These are phyloP conservation scores for Blastobotrys robertii DNA, from an alignment of 805 yeast genomes.

Conservation along the genomic window DNA sequence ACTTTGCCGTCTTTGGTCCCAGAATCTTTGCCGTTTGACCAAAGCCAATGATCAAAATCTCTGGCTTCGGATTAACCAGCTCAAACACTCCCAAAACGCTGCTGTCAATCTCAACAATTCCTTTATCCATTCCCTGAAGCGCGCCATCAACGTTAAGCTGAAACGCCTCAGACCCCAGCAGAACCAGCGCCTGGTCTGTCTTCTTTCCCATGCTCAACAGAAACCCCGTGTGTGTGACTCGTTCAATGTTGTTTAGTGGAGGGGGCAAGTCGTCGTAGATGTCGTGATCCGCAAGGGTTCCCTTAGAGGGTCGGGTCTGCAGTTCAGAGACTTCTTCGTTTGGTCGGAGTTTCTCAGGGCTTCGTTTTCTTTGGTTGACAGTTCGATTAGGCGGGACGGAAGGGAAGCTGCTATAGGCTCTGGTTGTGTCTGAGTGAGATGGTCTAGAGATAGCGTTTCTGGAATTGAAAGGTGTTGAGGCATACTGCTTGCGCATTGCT, in stretches of 20 bases:
- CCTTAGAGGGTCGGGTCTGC: conserved; percentile 17
- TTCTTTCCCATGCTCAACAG: conserved; percentile 46
- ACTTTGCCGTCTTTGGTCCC: conserved; percentile 42
- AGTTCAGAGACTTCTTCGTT: background rate
- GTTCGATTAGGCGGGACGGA: no score
- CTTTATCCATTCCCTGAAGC: conserved; percentile 38
- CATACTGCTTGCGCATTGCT: no score
- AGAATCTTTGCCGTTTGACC: conserved; percentile 58
- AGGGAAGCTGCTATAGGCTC: no score
- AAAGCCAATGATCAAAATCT: conserved; percentile 59
- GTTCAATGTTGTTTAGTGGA: conserved; percentile 43
- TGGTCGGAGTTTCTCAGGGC: conserved; percentile 2
- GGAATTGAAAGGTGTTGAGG: no score
- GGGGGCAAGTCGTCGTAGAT: conserved; percentile 34
- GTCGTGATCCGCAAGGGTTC: conserved; percentile 32
- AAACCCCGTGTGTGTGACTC: conserved; percentile 46
- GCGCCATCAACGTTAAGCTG: conserved; percentile 40
- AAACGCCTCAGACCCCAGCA: conserved; percentile 42
- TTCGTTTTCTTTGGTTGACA: background rate
- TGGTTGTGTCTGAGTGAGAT: no score
- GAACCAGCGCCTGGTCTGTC: conserved; percentile 28
- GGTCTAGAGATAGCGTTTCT: no score
- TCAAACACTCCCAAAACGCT: conserved; percentile 40
- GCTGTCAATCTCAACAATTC: conserved; percentile 44
- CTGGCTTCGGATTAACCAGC: conserved; percentile 66